A percentile compares a stretch with the other conserved stretches of the same genome.
Evolutionary conservation across 75 land plant species (phyloP).

Genomic region (Larix kaempferi): DNA sequence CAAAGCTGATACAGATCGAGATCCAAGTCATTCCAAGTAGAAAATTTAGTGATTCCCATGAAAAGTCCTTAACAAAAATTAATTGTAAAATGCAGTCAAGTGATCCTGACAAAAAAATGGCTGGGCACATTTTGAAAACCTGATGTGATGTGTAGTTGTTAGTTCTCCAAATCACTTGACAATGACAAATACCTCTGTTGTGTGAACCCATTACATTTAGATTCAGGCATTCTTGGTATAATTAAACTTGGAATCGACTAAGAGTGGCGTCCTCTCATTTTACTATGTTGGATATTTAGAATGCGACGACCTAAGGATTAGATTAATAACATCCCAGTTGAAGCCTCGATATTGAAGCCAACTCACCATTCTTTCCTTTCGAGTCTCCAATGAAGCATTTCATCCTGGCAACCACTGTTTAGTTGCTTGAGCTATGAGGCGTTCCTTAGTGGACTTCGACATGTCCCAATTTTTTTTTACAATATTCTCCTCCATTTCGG

Average conservation of each 20-base stretch:
- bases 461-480: conserved; percentile 36
- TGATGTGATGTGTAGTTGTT: too few species aligned
- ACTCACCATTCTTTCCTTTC: conserved; percentile 61
- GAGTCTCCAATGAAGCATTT: conserved; percentile 38
- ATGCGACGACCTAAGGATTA: conserved; percentile 52
- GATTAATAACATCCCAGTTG: conserved; percentile 54
- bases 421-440: conserved; percentile 52
- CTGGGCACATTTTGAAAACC: too few species aligned
- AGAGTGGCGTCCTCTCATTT: not conserved
- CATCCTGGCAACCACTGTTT: conserved; percentile 65
- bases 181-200: not conserved
- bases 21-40: too few species aligned
- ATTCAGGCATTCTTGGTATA: not conserved
- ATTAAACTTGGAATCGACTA: not conserved
- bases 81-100: too few species aligned
- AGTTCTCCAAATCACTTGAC: not conserved
- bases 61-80: too few species aligned
- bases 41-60: too few species aligned
- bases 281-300: conserved; percentile 9
- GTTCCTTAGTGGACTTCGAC: conserved; percentile 59
- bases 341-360: conserved; percentile 94
- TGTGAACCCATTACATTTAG: not conserved
- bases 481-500: conserved; percentile 3
- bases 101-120: too few species aligned
- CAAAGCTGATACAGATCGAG: too few species aligned